phyloP scores from a whole-genome alignment of 192 early-diverging fungal genomes.

The Linnemannia exigua region DNA sequence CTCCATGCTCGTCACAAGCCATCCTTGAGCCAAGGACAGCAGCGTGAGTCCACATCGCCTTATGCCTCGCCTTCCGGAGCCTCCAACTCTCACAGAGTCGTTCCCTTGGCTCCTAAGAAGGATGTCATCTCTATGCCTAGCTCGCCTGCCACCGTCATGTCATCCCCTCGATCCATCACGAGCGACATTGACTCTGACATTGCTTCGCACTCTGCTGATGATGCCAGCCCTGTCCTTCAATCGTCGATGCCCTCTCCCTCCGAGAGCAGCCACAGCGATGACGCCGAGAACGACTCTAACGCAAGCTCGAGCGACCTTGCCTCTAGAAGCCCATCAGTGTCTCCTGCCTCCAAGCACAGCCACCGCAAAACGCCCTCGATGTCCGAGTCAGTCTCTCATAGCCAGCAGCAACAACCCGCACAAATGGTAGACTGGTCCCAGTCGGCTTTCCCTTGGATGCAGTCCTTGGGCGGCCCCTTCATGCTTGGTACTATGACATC shows the following conservation, averaged over 20 bases:
- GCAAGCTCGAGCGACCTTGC: background rate
- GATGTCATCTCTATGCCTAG: slow-evolving; percentile 6
- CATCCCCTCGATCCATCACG: slow-evolving; percentile 23
- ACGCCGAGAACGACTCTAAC: background rate
- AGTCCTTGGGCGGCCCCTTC: background rate
- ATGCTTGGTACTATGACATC: background rate
- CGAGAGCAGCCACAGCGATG: background rate
- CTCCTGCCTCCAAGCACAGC: background rate
- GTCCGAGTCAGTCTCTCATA: background rate
- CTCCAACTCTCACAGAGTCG: slow-evolving; percentile 1
- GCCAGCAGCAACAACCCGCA: background rate
- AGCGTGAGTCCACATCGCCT: slow-evolving; percentile 27
- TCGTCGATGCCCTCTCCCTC: background rate
- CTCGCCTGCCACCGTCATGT: slow-evolving; percentile 4
- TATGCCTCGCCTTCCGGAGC: slow-evolving; percentile 16
- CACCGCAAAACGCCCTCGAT: background rate
- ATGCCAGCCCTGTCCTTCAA: background rate
- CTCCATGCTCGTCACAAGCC: slow-evolving; percentile 69
- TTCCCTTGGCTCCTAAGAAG: slow-evolving; percentile 28
- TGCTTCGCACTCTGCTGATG: slow-evolving; percentile 3
- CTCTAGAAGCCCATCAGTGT: background rate
- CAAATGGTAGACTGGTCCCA: background rate
- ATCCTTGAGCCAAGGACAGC: slow-evolving; percentile 24
- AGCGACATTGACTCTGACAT: slow-evolving; percentile 24
- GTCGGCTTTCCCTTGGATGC: slow-evolving; percentile 2